Evolutionary conservation across 2,329 filamentous ascomycete species (phyloP), one percentile per base, ranked within the genome.

Genomic region (Xylariaceae sp.): DNA sequence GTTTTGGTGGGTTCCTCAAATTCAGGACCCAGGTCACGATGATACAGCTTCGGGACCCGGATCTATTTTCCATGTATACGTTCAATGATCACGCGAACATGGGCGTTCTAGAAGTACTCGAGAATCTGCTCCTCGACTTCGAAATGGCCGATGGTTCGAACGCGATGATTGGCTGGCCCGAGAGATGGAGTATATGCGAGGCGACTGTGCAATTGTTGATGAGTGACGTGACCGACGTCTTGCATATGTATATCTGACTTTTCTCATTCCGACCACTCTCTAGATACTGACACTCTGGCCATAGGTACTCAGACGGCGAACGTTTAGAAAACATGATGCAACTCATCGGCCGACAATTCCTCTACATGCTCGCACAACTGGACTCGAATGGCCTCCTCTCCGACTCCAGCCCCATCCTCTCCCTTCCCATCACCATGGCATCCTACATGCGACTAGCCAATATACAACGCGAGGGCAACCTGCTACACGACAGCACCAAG

Each of bases 111-210:
- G 74, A 79, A 61, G 56, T 74, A 0, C 19, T 76, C 5, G 66
- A 78, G 58, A 78, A 77, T 47, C 52, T 69, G 6, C 41, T 77
- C 1, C 59, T 74, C 6, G 69, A 75, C 45, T 74, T 73, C 40
- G 57, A 62, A 3, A 69, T 73, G 47, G 70, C 65, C 4, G 54
- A 57, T 7, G 31, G 42, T 7, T 43, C 48, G 36, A 60, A 60
- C 17, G 55, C 56, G 11, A 59, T 69, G 33, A 7, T 5, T 28
- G 53, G 39, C 3, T 70, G 68, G 70, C 67, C 64, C 44, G 69
- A 72, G 52, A 64, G 72, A 54, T 75, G 56, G 71, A 65, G 65
- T 14, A 58, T 76, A 3, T 75, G 74, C 46, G 72, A 76, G 56
- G 66, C 55, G 2, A 50, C 69, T 7, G 67, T 45, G 1, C 57